Base-by-base conservation (phyloP, 192 early-diverging fungal species). In the Blastocladiella britannica region DNA sequence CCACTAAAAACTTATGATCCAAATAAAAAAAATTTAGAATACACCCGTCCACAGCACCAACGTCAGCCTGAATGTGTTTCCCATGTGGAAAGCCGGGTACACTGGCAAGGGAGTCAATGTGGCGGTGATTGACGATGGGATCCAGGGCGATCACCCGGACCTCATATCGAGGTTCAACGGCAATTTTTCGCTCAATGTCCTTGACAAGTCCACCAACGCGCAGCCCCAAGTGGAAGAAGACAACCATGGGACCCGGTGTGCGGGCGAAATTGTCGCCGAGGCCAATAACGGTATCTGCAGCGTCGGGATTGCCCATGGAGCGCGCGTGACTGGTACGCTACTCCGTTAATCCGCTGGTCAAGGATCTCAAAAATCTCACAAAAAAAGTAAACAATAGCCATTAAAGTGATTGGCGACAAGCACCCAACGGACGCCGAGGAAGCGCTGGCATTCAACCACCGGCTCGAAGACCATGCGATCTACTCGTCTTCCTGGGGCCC, bases 401-500 rank as follows among this genome's bases (percentile, higher is more conserved):
- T 47, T 9, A 47, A 47, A 47, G 37, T 47, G 4, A 47, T 47
- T 47, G 37, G 37, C 37, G 37, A 47, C 15, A 20, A 20, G 37
- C n/a, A 20, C 15, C 37, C 37, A 20, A 91, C 87, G n/a, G 89
- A 98, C 63, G 86, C 74, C 25, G 91, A 96, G 62, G 93, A 98
- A 64, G 84, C 93, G 5, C 73, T 74, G 9, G 85, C 90, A 23
- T 77, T 98, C 27, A 96, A 90, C 67, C 93, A 85, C 62, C 78
- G 71, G 26, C 89, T 72, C 68, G 73, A 96, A 52, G 75, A 83
- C 18, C 96, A 88, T 65, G 80, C 89, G 52, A 95, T 98, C 55
- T 98, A 90, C 69, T 91, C 89, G n/a, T 96, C 91, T 67, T 84
- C 80, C 31, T 98, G 95, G 95, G 93, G 93, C 0, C 93, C 95